Evolutionary conservation across 2,329 filamentous ascomycete species (phyloP).

Genomic region (Neurospora sp.): DNA sequence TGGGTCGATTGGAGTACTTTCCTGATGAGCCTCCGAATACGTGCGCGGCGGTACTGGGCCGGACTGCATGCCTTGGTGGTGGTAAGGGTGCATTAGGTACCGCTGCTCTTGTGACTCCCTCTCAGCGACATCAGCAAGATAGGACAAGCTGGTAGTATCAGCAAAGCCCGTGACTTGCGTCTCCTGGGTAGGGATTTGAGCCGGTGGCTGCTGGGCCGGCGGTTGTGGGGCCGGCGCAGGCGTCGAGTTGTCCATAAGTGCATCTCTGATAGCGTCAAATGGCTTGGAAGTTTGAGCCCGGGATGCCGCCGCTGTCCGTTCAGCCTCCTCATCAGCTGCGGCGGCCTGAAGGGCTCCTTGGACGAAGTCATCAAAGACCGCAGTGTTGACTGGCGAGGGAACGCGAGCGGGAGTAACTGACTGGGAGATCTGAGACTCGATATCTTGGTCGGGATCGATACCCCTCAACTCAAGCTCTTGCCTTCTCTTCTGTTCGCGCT

Average conservation of each 20-base stretch:
- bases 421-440: neutral
- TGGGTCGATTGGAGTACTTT: constrained; percentile 2
- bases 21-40: neutral
- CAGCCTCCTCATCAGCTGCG: constrained; percentile 16
- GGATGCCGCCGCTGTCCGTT: constrained; percentile 11
- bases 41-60: neutral
- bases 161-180: neutral
- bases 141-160: constrained; percentile 20
- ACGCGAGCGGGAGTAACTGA: neutral
- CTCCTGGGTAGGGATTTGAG: neutral
- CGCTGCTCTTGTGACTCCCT: constrained; percentile 1
- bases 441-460: constrained; percentile 12
- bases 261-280: constrained; percentile 35
- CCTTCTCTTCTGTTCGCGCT: constrained; percentile 12
- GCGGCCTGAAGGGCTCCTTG: constrained; percentile 11
- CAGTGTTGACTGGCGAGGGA: constrained; percentile 4
- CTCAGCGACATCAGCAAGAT: constrained; percentile 24
- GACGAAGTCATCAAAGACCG: constrained; percentile 11
- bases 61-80: neutral
- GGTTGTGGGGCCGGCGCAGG: constrained; percentile 11
- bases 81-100: neutral
- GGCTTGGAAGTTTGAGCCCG: constrained; percentile 23
- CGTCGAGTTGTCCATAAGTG: constrained; percentile 27
- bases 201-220: constrained; percentile 1
- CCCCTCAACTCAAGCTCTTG: constrained; percentile 10